Evolutionary conservation across 2,329 filamentous ascomycete genomes (phyloP), one percentile per base, ranked within the genome.

Genomic region (Parascedosporium putredinis): DNA sequence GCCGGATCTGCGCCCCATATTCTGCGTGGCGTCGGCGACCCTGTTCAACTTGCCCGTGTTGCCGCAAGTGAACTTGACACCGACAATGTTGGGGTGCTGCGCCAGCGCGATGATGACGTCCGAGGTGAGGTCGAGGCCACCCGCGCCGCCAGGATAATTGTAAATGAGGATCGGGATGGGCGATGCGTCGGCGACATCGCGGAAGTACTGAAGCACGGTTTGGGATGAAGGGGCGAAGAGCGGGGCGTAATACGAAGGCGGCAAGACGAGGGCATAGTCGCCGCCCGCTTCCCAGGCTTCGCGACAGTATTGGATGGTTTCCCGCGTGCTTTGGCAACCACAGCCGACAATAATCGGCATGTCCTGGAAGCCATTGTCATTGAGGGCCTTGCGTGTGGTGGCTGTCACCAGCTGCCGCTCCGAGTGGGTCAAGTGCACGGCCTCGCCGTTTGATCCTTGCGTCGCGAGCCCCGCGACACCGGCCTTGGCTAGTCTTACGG

Each of bases 371-470:
- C 84, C 84, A 9, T 74, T 71, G 23, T 56, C 56, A 60, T 87
- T 77, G 42, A 90, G 72, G 12, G 84, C 84, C 53, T 76, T 73
- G 36, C 86, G 81, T 2, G 85, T 89, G 29, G 82, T 79, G 47
- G 70, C 69, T 5, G 84, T 89, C 57, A 91, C 79, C 47, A 78
- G 68, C 45, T 76, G 75, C 52, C 86, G 79, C 67, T 91, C 86
- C 22, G 75, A 70, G 57, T 83, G 82, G 40, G 81, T 81, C 29
- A 91, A 74, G 60, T 89, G 86, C 10, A 89, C 85, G 6, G 87
- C 86, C 69, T 93, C 87, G 58, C 86, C 86, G 60, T 91, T 91
- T 60, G 83, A 88, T 44, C 86, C 86, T 63, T 89, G 86, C 9
- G 83, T 86, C 45, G 85, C 83, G 44, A 91, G 73, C 18, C 86